phyloP scores from a whole-genome alignment of 768 basidiomycete genomes.

The Holtermannia corniformis region DNA sequence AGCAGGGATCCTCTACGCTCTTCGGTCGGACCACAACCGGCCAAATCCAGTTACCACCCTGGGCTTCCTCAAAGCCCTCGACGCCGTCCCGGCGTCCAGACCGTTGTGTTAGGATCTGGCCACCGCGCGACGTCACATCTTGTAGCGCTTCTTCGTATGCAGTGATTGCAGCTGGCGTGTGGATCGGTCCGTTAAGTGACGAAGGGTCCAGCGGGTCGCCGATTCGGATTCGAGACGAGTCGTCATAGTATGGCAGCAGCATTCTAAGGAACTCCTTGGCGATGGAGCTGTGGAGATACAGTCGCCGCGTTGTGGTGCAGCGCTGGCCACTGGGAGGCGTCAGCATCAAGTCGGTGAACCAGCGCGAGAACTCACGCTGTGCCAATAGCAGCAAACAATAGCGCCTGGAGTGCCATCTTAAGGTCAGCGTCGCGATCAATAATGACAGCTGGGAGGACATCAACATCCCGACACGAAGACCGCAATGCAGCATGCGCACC shows the following conservation, averaged over 20 bases:
- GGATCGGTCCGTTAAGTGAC: conserved; percentile 80
- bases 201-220: conserved; percentile 71
- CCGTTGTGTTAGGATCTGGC: conserved; percentile 53
- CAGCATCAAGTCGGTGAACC: conserved; percentile 41
- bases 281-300: conserved; percentile 76
- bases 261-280: conserved; percentile 65
- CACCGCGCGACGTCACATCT: conserved; percentile 55
- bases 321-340: conserved; percentile 37
- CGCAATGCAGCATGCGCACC: conserved; percentile 46
- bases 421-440: conserved; percentile 92
- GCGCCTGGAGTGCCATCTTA: conserved; percentile 73
- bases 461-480: neutral
- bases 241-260: conserved; percentile 63
- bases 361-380: conserved; percentile 46
- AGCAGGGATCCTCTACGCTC: conserved; percentile 24
- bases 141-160: conserved; percentile 57
- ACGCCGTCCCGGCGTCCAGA: conserved; percentile 53
- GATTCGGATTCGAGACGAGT: conserved; percentile 44
- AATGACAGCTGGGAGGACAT: conserved; percentile 57
- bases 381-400: conserved; percentile 90
- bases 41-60: conserved; percentile 74
- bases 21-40: conserved; percentile 45
- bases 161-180: conserved; percentile 59
- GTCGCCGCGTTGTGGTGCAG: conserved; percentile 84
- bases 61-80: conserved; percentile 40